These are phyloP conservation scores for Coemansia sp. DNA, from an alignment of 192 early-diverging fungal genomes.

Conservation along the genomic window DNA sequence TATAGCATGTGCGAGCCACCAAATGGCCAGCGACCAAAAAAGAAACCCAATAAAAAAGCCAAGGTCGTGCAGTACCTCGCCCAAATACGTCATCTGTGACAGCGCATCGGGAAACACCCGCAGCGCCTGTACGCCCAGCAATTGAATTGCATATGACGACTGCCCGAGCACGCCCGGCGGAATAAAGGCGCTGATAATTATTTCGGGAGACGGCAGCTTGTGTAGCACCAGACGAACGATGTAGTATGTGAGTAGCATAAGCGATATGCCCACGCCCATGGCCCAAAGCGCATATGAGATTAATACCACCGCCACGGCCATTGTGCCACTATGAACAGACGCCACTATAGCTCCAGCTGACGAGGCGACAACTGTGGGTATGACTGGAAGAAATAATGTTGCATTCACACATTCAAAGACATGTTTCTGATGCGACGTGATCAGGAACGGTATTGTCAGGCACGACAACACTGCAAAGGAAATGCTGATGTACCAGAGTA, in stretches of 20 bases:
- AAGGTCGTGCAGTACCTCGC: constrained; percentile 28
- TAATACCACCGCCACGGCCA: constrained; percentile 31
- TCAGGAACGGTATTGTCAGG: constrained; percentile 45
- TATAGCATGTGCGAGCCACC: constrained; percentile 53
- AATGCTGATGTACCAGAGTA: constrained; percentile 52
- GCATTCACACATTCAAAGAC: constrained; percentile 47
- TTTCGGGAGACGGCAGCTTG: constrained; percentile 57
- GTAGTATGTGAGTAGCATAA: constrained; percentile 54
- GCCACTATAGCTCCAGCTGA: constrained; percentile 44
- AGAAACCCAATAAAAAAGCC: constrained; percentile 42
- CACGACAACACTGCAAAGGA: constrained; percentile 32
- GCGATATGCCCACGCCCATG: constrained; percentile 47
- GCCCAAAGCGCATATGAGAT: constrained; percentile 54
- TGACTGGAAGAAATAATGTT: constrained; percentile 54
- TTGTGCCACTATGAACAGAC: constrained; percentile 12
- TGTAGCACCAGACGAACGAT: constrained; percentile 46
- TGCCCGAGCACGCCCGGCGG: constrained; percentile 57
- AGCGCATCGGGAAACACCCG: constrained; percentile 31
- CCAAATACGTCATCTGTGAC: constrained; percentile 28
- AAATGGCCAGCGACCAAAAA: constrained; percentile 52
- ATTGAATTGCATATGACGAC: constrained; percentile 54
- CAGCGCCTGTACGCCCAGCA: constrained; percentile 43
- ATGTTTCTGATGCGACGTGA: constrained; percentile 49
- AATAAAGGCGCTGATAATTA: constrained; percentile 53
- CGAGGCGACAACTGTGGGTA: constrained; percentile 54